Evolutionary conservation across 192 early-diverging fungal species (phyloP), one percentile per base, ranked within the genome.

Genomic region (Chytriomyces confervae): DNA sequence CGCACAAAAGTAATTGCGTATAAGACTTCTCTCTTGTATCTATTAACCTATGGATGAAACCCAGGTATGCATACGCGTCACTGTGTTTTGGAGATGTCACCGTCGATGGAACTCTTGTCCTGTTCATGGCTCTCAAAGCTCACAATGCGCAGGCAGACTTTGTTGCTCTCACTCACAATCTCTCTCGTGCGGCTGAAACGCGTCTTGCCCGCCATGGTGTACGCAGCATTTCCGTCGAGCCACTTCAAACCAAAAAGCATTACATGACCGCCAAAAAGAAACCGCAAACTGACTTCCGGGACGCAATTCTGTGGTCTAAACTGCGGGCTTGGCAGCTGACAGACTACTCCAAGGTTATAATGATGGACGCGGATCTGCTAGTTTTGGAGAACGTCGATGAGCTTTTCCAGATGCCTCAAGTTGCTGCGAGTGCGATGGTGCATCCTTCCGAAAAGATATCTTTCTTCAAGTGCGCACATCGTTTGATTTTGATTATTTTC

Each of bases 321-420:
- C 46, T 80, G 65, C 63, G 75, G 20, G 75, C 76, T 9, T 77
- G 74, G 76, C 50, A 77, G 50, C 77, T 76, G 6, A 27, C 27
- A 2, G 69, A 61, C 7, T 77, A 68, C 47, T 49, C 72, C n/a
- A 78, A 79, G 23, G 75, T 80, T 24, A 60, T 78, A 20, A 60
- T 79, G 51, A 13, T 79, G 62, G 74, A 78, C 48, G 45, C 60
- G 5, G 78, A 80, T 67, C 23, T 77, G 20, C 62, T 78, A 7
- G 76, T 78, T 18, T 67, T 80, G 27, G 44, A 72, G 50, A 74
- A 75, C 64, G 51, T 75, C 23, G 78, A 79, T 44, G 71, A 79
- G 60, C 63, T 79, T 5, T 79, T 79, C 47, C 29, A 48, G 51
- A 57, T 79, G 78, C 78, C 75, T 13, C 65, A 77, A 44, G 50